Percentiles rank a stretch among this genome's conserved stretches.
Evolutionary conservation across 2,329 filamentous ascomycete genomes (phyloP).

Genomic region (Alternaria rosae): DNA sequence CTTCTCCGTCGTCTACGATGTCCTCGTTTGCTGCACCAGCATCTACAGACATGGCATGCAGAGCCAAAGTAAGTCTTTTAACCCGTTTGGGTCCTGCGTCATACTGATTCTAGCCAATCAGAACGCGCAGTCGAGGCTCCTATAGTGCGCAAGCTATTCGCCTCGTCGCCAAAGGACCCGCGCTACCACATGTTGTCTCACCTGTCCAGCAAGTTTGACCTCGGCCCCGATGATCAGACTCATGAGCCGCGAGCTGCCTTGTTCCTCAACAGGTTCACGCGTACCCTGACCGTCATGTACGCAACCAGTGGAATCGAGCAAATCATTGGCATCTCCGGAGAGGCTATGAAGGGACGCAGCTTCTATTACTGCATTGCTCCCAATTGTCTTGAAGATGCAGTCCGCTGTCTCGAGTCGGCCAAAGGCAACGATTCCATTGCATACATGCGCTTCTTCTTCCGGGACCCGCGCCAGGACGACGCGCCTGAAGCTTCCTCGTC

Average conservation of each 20-base stretch:
- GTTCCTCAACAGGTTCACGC: constrained; percentile 85
- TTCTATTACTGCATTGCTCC: constrained; percentile 89
- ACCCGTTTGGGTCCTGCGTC: background rate
- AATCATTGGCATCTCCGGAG: constrained; percentile 76
- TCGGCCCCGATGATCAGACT: constrained; percentile 61
- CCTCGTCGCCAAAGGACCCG: constrained; percentile 80
- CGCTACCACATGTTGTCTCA: constrained; percentile 91
- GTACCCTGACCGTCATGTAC: constrained; percentile 85
- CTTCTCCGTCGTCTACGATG: constrained; percentile 88
- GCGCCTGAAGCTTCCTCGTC: constrained; percentile 47
- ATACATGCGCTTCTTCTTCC: constrained; percentile 85
- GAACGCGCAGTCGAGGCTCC: constrained; percentile 80
- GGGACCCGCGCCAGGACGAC: constrained; percentile 70
- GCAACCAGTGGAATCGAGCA: constrained; percentile 77
- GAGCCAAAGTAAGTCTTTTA: constrained; percentile 72
- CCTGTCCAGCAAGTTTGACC: constrained; percentile 78
- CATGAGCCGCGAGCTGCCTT: constrained; percentile 84
- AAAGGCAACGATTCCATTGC: constrained; percentile 92
- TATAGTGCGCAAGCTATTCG: constrained; percentile 78
- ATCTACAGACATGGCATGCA: constrained; percentile 74
- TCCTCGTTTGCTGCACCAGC: constrained; percentile 83
- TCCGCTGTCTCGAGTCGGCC: constrained; percentile 80
- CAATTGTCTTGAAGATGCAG: constrained; percentile 77
- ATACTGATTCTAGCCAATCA: constrained; percentile 49
- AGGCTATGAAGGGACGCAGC: constrained; percentile 75